Evolutionary conservation across 441 rosid species (phyloP), one percentile per base, ranked within the genome.

Genomic region (Sinapis alba): DNA sequence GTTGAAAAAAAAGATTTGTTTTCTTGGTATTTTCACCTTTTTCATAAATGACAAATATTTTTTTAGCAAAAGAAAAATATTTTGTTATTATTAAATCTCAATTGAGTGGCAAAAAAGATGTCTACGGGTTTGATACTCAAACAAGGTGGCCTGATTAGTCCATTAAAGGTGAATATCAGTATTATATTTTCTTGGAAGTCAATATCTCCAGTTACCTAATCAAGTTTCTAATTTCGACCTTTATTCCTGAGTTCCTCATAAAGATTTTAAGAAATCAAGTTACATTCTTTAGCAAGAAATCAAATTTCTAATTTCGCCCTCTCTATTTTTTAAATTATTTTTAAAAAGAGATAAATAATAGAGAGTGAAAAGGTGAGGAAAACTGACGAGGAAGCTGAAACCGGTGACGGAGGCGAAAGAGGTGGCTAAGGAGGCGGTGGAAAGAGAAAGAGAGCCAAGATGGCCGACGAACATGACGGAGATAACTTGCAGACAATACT

Each of bases 391-490:
- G 21, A 90, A 76, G 84, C 84, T 87, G 75, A 90, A 90, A n/a
- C 96, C 89, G 3, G 92, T 89, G 63, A 86, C 88, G 3, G 71
- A 0, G 9, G 88, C 92, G 41, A 89, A 90, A 66, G 90, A 90
- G 34, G 87, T 85, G 72, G 90, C 97, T 84, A 90, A 80, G 43
- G 97, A 84, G 54, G 94, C 94, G 54, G 85, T 87, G 5, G 92
- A 76, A 59, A 89, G 88, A 67, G 83, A 58, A 30, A 89, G 53
- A 67, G 83, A 83, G 5, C 92, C 92, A 28, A 87, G 86, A 71
- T 88, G 96, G 28, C 93, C 93, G 7, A 90, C 96, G 66, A 88
- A 85, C 96, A 88, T 87, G n/a, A 90, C 79, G 3, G 93, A 89
- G 71, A 90, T 87, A 63, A 85, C 27, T 78, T 87, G 92, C 26